Evolutionary conservation across 1,139 yeast species (phyloP).

Genomic region (Lodderomyces orthopsilosis): DNA sequence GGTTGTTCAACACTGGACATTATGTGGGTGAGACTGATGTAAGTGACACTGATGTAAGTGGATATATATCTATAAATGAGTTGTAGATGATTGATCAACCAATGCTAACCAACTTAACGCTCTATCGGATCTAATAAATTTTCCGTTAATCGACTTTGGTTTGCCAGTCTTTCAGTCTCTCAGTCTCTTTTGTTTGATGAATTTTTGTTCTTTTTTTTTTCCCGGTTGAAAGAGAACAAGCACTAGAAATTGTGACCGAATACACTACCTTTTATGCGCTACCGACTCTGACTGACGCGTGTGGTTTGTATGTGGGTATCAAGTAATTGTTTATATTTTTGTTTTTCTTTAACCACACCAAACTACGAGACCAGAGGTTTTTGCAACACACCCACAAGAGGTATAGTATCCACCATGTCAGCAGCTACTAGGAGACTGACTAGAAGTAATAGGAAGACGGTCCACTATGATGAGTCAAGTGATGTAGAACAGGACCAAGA

Average conservation of each 20-base stretch:
- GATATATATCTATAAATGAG: background rate
- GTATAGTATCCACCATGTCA: background rate
- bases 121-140: too few relatives aligned
- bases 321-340: background rate
- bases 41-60: constrained; percentile 3
- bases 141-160: too few relatives aligned
- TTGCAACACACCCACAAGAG: too few relatives aligned
- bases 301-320: too few relatives aligned
- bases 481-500: constrained; percentile 15
- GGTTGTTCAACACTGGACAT: constrained; percentile 17
- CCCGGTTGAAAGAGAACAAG: too few relatives aligned
- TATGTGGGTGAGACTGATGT: background rate
- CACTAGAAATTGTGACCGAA: background rate
- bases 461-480: constrained; percentile 12
- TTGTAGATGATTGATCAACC: background rate
- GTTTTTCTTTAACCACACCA: background rate
- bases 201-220: background rate
- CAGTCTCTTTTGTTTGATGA: background rate
- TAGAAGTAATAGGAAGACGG: constrained; percentile 7
- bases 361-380: too few relatives aligned
- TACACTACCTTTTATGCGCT: too few relatives aligned
- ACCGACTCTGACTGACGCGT: too few relatives aligned
- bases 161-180: too few relatives aligned
- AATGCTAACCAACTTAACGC: too few relatives aligned
- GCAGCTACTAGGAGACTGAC: constrained; percentile 4